phyloP scores from a whole-genome alignment of 352 stramenopile genomes.

The Blastocystis sp. region DNA sequence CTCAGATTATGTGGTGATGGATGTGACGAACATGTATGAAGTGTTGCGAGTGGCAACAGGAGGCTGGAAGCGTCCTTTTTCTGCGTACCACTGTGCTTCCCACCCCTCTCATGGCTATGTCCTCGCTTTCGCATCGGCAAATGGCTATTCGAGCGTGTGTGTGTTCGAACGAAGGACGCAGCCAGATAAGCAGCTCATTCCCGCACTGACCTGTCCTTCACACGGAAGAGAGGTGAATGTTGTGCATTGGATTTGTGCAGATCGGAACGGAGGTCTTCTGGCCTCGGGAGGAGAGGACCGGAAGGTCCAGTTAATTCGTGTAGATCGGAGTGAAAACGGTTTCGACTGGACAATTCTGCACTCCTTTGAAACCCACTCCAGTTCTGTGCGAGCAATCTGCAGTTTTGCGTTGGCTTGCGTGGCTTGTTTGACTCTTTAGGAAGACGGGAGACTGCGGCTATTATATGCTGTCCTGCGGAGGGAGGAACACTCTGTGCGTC shows the following conservation, averaged over 20 bases:
- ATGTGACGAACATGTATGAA: conserved; percentile 5
- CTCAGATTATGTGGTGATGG: not conserved
- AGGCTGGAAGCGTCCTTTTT: conserved; percentile 51
- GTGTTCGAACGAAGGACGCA: not conserved
- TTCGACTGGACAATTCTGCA: not conserved
- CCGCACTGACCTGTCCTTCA: not conserved
- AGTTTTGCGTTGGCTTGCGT: not conserved
- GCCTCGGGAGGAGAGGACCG: conserved; percentile 27
- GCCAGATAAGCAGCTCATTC: not conserved
- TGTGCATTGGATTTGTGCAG: not conserved
- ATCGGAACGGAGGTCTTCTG: not conserved
- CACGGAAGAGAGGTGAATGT: conserved; percentile 45
- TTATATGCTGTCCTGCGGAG: conserved; percentile 15
- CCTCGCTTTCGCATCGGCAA: conserved; percentile 1
- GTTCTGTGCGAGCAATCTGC: not conserved
- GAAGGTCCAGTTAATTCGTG: not conserved
- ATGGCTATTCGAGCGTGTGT: not conserved
- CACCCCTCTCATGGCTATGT: not conserved
- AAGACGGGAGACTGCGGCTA: not conserved
- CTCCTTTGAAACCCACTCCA: not conserved
- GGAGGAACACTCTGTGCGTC: not conserved
- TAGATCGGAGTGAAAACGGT: not conserved
- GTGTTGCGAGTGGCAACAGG: not conserved
- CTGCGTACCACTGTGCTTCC: not conserved
- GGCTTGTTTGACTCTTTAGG: not conserved